Evolutionary conservation across 805 yeast genomes (phyloP), one percentile per base, ranked within the genome.

Genomic region (Myxozyma sirexii): DNA sequence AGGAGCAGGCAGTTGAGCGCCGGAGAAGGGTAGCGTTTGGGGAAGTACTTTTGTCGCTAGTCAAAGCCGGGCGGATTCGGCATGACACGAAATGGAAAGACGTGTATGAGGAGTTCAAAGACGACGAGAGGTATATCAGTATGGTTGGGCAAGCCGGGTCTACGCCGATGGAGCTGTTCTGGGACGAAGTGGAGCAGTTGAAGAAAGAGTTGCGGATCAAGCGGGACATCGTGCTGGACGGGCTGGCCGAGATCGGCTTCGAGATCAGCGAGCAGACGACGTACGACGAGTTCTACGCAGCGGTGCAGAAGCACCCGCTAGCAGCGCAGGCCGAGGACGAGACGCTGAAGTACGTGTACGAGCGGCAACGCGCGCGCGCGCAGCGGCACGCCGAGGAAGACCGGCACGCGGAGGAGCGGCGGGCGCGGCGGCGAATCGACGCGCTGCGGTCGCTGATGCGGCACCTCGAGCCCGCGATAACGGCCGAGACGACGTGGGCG

Each of bases 141-240:
- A 63, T 90, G 38, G 78, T 90, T 57, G 96, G 96, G 0, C 79
- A 91, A 55, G 77, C 81, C 46, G 96, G 97, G 0, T 90, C 97
- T 0, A 80, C 84, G 0, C 87, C 96, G 0, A 69, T 85, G 43
- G 96, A 90, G 63, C 72, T 88, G 42, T 90, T 87, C 70, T 81
- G 89, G 82, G 96, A 91, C 70, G 68, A 81, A 0, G 79, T 87
- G 2, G 91, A 87, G 65, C 85, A 82, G 57, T 84, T 83, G 66
- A 78, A 80, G 35, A 81, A 84, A 55, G 68, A 77, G 1, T 69
- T 88, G 46, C 80, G 79, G 60, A 83, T 84, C 23, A 83, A 84
- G 68, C 82, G 82, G 55, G 89, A 85, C 53, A 72, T 86, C 43
- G 81, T 84, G 1, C 81, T 81, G 52, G 84, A 81, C 63, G 71